Evolutionary conservation across 768 basidiomycete genomes (phyloP), one percentile per base, ranked within the genome.

Genomic region (button mushroom (Agaricus bisporus)): DNA sequence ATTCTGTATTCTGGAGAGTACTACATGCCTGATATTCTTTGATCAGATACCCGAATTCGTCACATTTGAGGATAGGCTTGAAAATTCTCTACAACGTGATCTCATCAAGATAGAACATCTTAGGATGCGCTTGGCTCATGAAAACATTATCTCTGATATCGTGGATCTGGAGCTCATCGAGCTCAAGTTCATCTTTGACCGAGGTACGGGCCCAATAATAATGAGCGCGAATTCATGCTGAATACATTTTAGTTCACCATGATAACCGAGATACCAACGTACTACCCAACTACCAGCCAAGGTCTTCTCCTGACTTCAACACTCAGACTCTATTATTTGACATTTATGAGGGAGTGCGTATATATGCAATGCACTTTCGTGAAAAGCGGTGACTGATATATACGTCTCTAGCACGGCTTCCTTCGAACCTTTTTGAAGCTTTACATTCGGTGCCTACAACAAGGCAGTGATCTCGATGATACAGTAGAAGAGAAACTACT

Each of bases 261-360:
- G 93, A 95, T 66, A 95, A 95, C 66, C 86, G 93, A 7, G 93
- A 95, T 69, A 85, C 87, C 60, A 74, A 76, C 37, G 83, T 93
- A 44, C 69, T 95, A 22, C 81, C 87, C 6, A 84, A 84, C 64
- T 88, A 90, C 60, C 92, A 95, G 60, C 88, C 89, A 0, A 70
- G 63, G 39, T 66, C 64, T 35, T 71, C 69, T 18, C 63, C 72
- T 9, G 68, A 77, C 5, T 76, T 92, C 51, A 76, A 85, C 58
- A 71, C 82, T 48, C 88, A 91, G 63, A 91, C 86, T 0, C 66
- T 80, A 17, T 67, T 91, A 8, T 83, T 91, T 47, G 79, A 73
- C 15, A 82, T 77, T 48, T 70, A 72, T 20, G 79, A 83, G 67
- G 81, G 83, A 56, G 85, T 89, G 68, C 58, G 83, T 73, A 17